Evolutionary conservation across 2,329 filamentous ascomycete species (phyloP).

Genomic region (Penicillium paneum): DNA sequence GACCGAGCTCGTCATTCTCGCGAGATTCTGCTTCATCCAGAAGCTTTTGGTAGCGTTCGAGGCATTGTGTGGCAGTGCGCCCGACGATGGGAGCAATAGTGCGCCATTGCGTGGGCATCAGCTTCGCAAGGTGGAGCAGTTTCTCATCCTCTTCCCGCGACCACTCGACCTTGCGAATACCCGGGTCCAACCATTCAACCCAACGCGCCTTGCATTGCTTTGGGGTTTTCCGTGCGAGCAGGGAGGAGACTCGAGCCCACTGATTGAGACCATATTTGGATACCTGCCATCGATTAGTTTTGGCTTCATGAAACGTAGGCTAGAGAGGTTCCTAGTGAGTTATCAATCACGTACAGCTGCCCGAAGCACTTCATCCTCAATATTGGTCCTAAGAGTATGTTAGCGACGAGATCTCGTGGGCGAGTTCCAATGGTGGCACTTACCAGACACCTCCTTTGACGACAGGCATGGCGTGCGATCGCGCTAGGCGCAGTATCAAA

Average conservation of each 20-base stretch:
- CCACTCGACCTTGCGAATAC: constrained; percentile 99
- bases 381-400: constrained; percentile 54
- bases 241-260: constrained; percentile 96
- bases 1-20: constrained; percentile 74
- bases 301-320: neutral
- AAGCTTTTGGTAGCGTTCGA: constrained; percentile 94
- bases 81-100: constrained; percentile 97
- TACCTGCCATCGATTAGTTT: constrained; percentile 41
- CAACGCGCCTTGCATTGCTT: constrained; percentile 99
- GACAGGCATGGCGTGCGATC: constrained; percentile 54
- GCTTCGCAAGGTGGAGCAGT: constrained; percentile 89
- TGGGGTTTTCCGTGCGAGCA: constrained; percentile 93
- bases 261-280: constrained; percentile 95
- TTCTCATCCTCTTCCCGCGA: constrained; percentile 98
- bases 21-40: constrained; percentile 92
- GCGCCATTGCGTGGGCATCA: constrained; percentile 99
- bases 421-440: constrained; percentile 15
- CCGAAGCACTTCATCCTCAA: constrained; percentile 94
- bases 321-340: neutral
- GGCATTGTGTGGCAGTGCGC: constrained; percentile 91
- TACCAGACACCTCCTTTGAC: constrained; percentile 64
- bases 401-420: constrained; percentile 14
- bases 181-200: constrained; percentile 97
- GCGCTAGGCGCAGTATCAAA: constrained; percentile 7
- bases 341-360: constrained; percentile 57